Evolutionary conservation across 192 early-diverging fungal species (phyloP).

Genomic region (Coemansia furcata): DNA sequence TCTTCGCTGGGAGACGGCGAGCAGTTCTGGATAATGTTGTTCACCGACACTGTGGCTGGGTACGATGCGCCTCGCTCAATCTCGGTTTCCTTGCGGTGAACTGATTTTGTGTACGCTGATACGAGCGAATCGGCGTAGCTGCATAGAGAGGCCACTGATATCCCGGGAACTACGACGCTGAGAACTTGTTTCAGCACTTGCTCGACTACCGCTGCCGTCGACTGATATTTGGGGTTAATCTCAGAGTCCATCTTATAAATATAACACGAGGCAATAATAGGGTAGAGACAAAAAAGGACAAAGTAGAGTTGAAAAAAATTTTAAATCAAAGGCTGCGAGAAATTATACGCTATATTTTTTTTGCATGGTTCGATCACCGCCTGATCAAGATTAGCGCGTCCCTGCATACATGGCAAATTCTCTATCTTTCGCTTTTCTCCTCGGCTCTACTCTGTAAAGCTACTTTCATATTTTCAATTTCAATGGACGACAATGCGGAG

Average conservation of each 20-base stretch:
- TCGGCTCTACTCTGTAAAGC: background rate
- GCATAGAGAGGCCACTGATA: constrained; percentile 64
- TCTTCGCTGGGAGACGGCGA: constrained; percentile 68
- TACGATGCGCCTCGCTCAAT: constrained; percentile 75
- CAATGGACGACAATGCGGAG: constrained; percentile 46
- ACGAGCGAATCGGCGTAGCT: constrained; percentile 67
- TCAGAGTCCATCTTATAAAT: constrained; percentile 3
- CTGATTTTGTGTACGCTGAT: constrained; percentile 54
- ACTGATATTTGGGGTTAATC: constrained; percentile 30
- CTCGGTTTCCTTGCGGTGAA: constrained; percentile 57
- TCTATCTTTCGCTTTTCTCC: background rate
- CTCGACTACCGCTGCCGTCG: constrained; percentile 37
- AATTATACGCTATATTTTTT: background rate
- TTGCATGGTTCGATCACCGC: background rate
- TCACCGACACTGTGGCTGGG: constrained; percentile 82
- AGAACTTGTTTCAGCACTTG: constrained; percentile 57
- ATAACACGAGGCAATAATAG: background rate
- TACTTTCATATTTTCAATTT: background rate
- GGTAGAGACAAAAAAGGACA: too few species aligned
- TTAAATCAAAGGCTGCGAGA: background rate
- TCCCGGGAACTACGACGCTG: constrained; percentile 56
- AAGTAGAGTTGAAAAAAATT: background rate
- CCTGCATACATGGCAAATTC: constrained; percentile 4
- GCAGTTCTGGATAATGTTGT: constrained; percentile 75
- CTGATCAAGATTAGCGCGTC: background rate